These are phyloP conservation scores for Iodosphaeria phyllophila DNA, from an alignment of 2,329 filamentous ascomycete genomes.

Conservation along the genomic window DNA sequence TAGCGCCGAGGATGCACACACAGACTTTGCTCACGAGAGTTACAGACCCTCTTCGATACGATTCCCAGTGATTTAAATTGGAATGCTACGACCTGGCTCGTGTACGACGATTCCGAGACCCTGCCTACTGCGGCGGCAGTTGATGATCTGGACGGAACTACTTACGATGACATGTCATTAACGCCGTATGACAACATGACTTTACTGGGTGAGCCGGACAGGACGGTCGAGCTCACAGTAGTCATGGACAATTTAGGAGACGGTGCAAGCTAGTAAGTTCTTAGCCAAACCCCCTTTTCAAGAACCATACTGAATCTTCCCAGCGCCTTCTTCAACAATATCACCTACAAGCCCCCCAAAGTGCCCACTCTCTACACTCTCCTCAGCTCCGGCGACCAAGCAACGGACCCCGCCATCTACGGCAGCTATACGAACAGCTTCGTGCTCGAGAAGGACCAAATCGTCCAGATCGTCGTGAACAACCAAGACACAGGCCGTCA, in stretches of 20 bases:
- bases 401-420: constrained; percentile 41
- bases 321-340: constrained; percentile 52
- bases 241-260: constrained; percentile 49
- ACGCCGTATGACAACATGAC: constrained; percentile 47
- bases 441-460: constrained; percentile 44
- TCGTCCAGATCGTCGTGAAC: constrained; percentile 64
- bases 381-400: constrained; percentile 40
- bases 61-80: constrained; percentile 50
- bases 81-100: constrained; percentile 47
- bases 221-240: constrained; percentile 42
- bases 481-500: constrained; percentile 55
- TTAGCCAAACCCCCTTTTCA: constrained; percentile 1
- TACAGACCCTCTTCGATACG: constrained; percentile 44
- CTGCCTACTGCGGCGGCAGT: constrained; percentile 33
- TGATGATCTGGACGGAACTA: constrained; percentile 32
- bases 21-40: constrained; percentile 4
- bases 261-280: constrained; percentile 43
- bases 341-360: constrained; percentile 56
- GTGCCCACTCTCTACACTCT: constrained; percentile 68
- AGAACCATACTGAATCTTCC: background rate
- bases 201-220: constrained; percentile 41
- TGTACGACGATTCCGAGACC: constrained; percentile 28
- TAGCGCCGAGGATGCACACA: background rate
- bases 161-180: constrained; percentile 57
- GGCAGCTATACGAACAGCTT: constrained; percentile 47